Evolutionary conservation across 306 rosid species (phyloP).

Genomic region (Cyamopsis tetragonoloba): DNA sequence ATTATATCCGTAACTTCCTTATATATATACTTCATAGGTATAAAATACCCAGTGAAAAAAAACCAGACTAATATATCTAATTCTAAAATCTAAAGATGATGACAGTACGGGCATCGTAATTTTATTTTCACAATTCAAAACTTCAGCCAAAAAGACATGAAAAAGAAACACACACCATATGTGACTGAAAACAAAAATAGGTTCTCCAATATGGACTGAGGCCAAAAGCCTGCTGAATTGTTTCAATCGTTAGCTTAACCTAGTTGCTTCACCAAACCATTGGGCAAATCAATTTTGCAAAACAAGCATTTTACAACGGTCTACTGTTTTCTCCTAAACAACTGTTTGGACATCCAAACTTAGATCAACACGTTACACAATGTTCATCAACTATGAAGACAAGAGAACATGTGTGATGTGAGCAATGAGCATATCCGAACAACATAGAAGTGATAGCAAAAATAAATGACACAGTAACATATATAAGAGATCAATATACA

Average conservation of each 20-base stretch:
- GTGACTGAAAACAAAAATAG: not conserved
- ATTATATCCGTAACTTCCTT: not conserved
- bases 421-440: too few species aligned
- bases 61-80: not conserved
- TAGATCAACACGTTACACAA: not conserved
- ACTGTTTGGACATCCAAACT: not conserved
- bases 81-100: too few species aligned
- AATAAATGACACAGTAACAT: too few species aligned
- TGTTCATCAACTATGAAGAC: not conserved
- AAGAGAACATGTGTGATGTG: not conserved
- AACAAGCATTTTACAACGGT: not conserved
- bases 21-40: not conserved
- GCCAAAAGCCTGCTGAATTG: not conserved
- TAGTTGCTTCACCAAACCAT: not conserved
- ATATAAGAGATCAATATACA: too few species aligned
- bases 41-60: not conserved
- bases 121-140: not conserved
- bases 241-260: not conserved
- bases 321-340: not conserved
- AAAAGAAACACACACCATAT: not conserved
- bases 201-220: not conserved
- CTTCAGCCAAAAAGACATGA: not conserved
- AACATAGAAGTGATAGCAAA: not conserved
- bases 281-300: not conserved
- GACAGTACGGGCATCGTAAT: too few species aligned